phyloP scores from a whole-genome alignment of 306 rosid genomes.

The Lathyrus oleraceus region DNA sequence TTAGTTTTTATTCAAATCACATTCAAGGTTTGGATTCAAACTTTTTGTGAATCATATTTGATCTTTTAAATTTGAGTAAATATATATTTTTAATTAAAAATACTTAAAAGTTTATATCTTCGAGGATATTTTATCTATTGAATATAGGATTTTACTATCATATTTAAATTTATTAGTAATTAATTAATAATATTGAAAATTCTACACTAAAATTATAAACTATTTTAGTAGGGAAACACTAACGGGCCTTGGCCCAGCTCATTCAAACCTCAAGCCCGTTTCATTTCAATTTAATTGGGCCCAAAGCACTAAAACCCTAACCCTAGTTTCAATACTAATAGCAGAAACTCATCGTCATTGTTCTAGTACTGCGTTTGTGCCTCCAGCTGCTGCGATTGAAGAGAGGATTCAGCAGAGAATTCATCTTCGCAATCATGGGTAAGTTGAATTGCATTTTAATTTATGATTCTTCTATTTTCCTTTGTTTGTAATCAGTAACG shows the following conservation, averaged over 20 bases:
- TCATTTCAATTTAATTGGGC: not conserved
- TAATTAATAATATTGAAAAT: no score
- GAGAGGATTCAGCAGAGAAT: constrained; percentile 3
- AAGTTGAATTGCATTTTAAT: not conserved
- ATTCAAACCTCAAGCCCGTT: constrained; percentile 3
- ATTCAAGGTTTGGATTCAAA: no score
- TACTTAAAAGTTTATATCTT: no score
- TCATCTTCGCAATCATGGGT: constrained; percentile 33
- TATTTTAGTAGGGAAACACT: not conserved
- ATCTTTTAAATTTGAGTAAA: no score
- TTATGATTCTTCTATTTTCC: not conserved
- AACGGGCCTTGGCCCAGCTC: not conserved
- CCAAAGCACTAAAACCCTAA: constrained; percentile 11
- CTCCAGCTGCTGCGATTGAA: constrained; percentile 21
- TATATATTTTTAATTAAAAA: no score
- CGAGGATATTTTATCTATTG: no score
- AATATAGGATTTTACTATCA: no score
- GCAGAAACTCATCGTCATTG: not conserved
- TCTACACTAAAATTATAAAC: no score
- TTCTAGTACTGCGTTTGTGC: not conserved
- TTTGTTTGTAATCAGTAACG: not conserved
- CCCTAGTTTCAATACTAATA: constrained; percentile 24
- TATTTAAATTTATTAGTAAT: no score
- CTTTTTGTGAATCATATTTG: no score
- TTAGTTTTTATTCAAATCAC: no score